phyloP scores from a whole-genome alignment of 2,329 filamentous ascomycete genomes.

The Fusarium hainanense region DNA sequence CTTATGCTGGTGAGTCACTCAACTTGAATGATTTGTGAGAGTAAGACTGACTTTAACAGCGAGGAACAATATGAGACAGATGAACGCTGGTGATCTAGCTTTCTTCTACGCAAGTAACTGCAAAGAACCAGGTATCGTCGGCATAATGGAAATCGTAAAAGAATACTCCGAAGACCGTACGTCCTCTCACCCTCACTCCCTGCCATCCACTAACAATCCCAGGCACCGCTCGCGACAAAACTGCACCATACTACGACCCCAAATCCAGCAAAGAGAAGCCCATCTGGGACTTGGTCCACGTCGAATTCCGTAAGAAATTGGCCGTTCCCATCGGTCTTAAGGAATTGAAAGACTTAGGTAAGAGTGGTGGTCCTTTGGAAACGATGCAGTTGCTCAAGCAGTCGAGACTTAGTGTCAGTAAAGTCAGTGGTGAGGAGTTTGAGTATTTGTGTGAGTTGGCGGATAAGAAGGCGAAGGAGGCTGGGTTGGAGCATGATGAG shows the following conservation, averaged over 20 bases:
- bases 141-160: constrained; percentile 87
- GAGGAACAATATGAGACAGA: constrained; percentile 88
- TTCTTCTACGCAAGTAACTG: constrained; percentile 99
- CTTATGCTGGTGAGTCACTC: constrained; percentile 56
- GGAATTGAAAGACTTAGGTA: constrained; percentile 74
- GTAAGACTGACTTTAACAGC: constrained; percentile 56
- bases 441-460: constrained; percentile 67
- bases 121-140: constrained; percentile 87
- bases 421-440: constrained; percentile 74
- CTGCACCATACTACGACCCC: constrained; percentile 81
- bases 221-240: constrained; percentile 51
- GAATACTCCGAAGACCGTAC: constrained; percentile 84
- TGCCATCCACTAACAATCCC: accelerated
- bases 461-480: constrained; percentile 55
- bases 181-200: constrained; percentile 35
- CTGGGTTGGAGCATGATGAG: constrained; percentile 50
- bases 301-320: constrained; percentile 88
- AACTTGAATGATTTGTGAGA: accelerated
- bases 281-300: constrained; percentile 88
- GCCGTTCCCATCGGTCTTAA: constrained; percentile 74
- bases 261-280: constrained; percentile 68
- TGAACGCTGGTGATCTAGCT: constrained; percentile 90
- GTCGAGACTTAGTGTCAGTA: constrained; percentile 83
- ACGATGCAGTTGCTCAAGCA: constrained; percentile 87
- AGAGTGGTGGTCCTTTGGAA: constrained; percentile 67